Base-by-base conservation (phyloP, 257 asterid species). In the Solanum acaule region DNA sequence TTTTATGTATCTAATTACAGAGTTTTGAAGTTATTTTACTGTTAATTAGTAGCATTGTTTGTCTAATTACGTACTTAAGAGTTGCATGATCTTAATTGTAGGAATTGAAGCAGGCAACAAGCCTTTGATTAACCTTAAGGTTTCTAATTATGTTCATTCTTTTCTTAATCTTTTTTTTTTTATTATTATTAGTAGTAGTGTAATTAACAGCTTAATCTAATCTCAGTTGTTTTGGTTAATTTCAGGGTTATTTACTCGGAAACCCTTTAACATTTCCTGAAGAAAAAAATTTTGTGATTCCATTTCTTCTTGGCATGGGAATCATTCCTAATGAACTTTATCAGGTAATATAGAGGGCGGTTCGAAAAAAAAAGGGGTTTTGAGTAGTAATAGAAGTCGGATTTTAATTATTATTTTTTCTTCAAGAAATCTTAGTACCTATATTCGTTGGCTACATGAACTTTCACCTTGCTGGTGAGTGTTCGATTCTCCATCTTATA, bases 201-300 rank as follows among this genome's bases (percentile, higher is more conserved):
- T 23, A 65, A 84, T 70, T 56, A 84, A 11, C 29, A 56, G 10
- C 8, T 9, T 37, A 29, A 23, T 63, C 81, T 75, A 35, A 35
- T 75, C 20, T 22, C 16, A 75, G 4, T 61, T 86, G 16, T 33
- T 72, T 73, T 91, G 88, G 52, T 35, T 35, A 37, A 37, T 72
- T 88, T 35, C 86, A 93, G 94, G 94, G 94, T 6, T 93, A 93
- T 86, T 4, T 90, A 72, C 90, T 91, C 6, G 93, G 93, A 23
- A 93, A 93, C 83, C 90, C 93, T 18, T 11, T 42, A 63, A 87
- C 93, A n/a, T 89, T 88, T 87, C 88, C 85, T 25, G 49, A 71
- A 42, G 90, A 91, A 79, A 12, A 10, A 44, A 88, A 90, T 88
- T 93, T 89, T 87, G 4, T 2, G 16, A 88, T 93, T 49, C 93